Conservation (phyloP, 257 asterid species). For the Phtheirospermum japonicum region DNA sequence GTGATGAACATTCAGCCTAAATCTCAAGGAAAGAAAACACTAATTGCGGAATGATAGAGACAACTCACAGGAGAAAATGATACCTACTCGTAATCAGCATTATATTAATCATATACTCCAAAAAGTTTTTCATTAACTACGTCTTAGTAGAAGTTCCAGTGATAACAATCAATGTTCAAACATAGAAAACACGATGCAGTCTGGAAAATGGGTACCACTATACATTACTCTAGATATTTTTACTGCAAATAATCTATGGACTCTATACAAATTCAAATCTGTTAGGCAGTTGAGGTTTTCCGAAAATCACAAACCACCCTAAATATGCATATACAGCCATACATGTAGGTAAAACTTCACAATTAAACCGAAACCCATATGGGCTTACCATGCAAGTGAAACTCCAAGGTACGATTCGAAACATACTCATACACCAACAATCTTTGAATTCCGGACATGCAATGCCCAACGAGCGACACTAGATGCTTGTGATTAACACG, state of each 20-base stretch:
- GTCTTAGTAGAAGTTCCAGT: background rate
- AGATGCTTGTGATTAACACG: conserved; percentile 75
- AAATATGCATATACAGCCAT: conserved; percentile 13
- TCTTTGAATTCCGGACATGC: conserved; percentile 77
- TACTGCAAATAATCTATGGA: conserved; percentile 6
- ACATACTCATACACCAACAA: conserved; percentile 81
- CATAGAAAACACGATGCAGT: background rate
- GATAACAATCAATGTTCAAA: conserved; percentile 11
- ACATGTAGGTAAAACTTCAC: conserved; percentile 2
- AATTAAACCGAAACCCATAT: conserved; percentile 13
- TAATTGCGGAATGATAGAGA: too few species aligned
- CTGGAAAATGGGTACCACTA: background rate
- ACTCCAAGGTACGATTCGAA: conserved; percentile 73
- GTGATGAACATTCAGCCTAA: too few species aligned
- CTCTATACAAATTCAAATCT: background rate
- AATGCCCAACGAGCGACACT: conserved; percentile 72
- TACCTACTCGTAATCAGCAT: conserved; percentile 17
- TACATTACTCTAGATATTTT: background rate
- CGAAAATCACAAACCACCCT: conserved; percentile 4
- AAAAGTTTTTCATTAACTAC: background rate
- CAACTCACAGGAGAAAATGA: background rate
- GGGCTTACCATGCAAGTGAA: conserved; percentile 81
- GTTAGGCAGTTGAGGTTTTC: conserved; percentile 3
- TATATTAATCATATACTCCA: background rate
- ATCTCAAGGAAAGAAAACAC: too few species aligned